These are phyloP conservation scores for Albophoma yamanashiensis DNA, from an alignment of 2,329 filamentous ascomycete species.

Conservation along the genomic window DNA sequence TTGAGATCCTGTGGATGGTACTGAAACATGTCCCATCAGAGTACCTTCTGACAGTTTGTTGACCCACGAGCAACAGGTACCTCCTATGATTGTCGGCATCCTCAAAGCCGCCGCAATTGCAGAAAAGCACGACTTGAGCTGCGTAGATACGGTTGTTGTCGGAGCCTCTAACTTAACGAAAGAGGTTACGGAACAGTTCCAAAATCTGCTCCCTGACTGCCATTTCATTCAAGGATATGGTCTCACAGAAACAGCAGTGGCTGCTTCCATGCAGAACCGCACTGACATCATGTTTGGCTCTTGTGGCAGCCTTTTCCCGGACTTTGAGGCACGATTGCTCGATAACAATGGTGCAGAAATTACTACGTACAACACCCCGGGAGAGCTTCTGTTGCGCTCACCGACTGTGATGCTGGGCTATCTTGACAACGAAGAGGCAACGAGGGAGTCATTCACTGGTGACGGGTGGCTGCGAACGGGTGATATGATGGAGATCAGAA, in stretches of 20 bases:
- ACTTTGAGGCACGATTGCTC: constrained; percentile 54
- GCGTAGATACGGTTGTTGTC: constrained; percentile 54
- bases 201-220: constrained; percentile 50
- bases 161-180: constrained; percentile 70
- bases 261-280: constrained; percentile 49
- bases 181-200: constrained; percentile 58
- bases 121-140: constrained; percentile 60
- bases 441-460: constrained; percentile 5
- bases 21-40: accelerated
- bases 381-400: constrained; percentile 66
- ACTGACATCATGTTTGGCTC: constrained; percentile 61
- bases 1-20: constrained; percentile 57
- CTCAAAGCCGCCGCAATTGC: constrained; percentile 51
- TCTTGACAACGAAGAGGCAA: constrained; percentile 58
- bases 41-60: not conserved
- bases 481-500: constrained; percentile 47
- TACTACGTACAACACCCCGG: constrained; percentile 50
- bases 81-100: constrained; percentile 72
- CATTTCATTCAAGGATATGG: constrained; percentile 59
- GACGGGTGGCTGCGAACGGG: constrained; percentile 18
- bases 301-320: constrained; percentile 59
- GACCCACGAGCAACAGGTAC: constrained; percentile 18
- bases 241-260: constrained; percentile 66
- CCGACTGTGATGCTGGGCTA: constrained; percentile 69
- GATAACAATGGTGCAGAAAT: constrained; percentile 60